phyloP scores from a whole-genome alignment of 257 asterid genomes.

The Solanum acaule region DNA sequence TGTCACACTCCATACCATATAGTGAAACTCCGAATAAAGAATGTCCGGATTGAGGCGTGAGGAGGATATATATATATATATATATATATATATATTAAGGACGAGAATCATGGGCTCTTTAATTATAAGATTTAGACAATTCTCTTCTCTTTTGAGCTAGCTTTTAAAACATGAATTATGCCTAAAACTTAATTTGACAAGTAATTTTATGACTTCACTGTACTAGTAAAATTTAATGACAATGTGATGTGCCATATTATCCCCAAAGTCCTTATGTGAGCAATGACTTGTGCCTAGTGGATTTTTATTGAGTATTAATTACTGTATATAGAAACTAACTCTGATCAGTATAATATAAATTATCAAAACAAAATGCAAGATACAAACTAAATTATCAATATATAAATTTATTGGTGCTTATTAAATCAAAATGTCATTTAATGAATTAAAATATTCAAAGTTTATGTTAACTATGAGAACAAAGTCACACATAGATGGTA shows the following conservation, averaged over 20 bases:
- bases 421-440: background rate
- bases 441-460: background rate
- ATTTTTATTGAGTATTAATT: background rate
- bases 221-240: no score
- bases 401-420: background rate
- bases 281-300: background rate
- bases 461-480: background rate
- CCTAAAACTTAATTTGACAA: background rate
- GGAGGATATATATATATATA: no score
- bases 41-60: fast-evolving
- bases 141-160: background rate
- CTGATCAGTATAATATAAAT: background rate
- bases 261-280: background rate
- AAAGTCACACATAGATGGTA: background rate
- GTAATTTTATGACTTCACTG: no score
- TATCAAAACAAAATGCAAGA: background rate
- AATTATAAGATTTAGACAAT: no score
- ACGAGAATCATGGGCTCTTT: no score
- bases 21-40: background rate
- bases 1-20: background rate
- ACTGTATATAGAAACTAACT: background rate
- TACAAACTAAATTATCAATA: background rate
- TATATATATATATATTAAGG: no score
- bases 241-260: background rate
- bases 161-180: no score